phyloP scores from a whole-genome alignment of 202 grass and related monocot species.

The Elaeis oleifera region DNA sequence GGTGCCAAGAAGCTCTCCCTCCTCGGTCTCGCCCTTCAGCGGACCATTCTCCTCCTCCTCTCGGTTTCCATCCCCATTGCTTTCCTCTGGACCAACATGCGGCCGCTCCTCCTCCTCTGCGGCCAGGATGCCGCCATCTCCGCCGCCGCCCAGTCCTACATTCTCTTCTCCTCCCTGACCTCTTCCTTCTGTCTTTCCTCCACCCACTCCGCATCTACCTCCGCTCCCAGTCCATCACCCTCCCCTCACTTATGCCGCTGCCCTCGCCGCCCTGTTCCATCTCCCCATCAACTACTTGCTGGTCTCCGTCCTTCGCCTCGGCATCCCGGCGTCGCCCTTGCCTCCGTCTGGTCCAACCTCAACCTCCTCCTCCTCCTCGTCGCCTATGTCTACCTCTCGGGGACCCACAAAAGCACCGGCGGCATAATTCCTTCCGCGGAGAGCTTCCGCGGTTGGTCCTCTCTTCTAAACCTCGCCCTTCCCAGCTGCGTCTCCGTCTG shows the following conservation, averaged over 20 bases:
- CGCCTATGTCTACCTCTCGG: constrained; percentile 56
- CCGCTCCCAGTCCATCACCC: constrained; percentile 65
- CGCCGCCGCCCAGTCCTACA: constrained; percentile 51
- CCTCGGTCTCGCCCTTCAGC: constrained; percentile 61
- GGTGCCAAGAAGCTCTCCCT: constrained; percentile 51
- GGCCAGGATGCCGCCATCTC: constrained; percentile 62
- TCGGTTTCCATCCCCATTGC: constrained; percentile 45
- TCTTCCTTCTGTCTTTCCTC: constrained; percentile 77
- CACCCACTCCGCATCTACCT: constrained; percentile 92
- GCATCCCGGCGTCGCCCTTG: constrained; percentile 66
- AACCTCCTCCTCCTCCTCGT: constrained; percentile 72
- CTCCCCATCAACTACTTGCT: constrained; percentile 68
- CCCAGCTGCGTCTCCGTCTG: constrained; percentile 76
- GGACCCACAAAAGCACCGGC: constrained; percentile 42
- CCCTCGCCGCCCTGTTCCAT: constrained; percentile 48
- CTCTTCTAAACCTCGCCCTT: constrained; percentile 36
- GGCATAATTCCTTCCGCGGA: constrained; percentile 37
- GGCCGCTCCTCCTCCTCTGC: constrained; percentile 56
- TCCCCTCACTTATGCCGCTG: constrained; percentile 61
- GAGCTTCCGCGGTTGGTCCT: constrained; percentile 19
- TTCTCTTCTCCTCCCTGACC: constrained; percentile 72
- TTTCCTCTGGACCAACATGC: constrained; percentile 69
- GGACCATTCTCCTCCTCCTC: constrained; percentile 67
- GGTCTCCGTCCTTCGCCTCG: constrained; percentile 48
- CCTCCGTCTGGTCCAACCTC: constrained; percentile 58